phyloP scores from a whole-genome alignment of 352 stramenopile species.

The Phytophthora sp. region DNA sequence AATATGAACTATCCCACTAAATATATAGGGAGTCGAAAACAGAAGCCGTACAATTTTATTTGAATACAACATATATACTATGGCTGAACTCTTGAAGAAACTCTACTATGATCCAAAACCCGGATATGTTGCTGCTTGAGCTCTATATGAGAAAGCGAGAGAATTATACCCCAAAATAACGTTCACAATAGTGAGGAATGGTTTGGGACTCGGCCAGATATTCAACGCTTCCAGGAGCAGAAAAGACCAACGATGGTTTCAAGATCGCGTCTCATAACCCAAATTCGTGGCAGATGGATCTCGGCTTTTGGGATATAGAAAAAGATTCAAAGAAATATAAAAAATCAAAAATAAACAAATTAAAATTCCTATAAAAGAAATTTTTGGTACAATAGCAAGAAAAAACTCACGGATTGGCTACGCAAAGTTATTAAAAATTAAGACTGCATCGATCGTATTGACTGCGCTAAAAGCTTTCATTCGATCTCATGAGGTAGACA shows the following conservation, averaged over 20 bases:
- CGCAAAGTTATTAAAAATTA: neutral
- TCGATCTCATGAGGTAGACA: neutral
- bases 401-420: neutral
- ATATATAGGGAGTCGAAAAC: no score
- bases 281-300: slow-evolving; percentile 3
- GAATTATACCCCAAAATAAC: neutral
- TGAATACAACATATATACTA: no score
- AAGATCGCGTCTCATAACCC: neutral
- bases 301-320: neutral
- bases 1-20: no score
- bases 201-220: neutral
- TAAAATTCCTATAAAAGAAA: no score
- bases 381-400: no score
- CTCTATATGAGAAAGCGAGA: neutral
- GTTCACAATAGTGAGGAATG: neutral
- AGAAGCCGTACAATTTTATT: no score
- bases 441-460: neutral
- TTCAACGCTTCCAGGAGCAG: no score
- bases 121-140: neutral
- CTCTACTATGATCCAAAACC: neutral
- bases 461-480: neutral
- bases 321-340: no score
- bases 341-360: no score
- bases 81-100: neutral
- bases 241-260: neutral